These are phyloP conservation scores for Aspergillus transmontanensis DNA, from an alignment of 2,329 filamentous ascomycete genomes.

Conservation along the genomic window DNA sequence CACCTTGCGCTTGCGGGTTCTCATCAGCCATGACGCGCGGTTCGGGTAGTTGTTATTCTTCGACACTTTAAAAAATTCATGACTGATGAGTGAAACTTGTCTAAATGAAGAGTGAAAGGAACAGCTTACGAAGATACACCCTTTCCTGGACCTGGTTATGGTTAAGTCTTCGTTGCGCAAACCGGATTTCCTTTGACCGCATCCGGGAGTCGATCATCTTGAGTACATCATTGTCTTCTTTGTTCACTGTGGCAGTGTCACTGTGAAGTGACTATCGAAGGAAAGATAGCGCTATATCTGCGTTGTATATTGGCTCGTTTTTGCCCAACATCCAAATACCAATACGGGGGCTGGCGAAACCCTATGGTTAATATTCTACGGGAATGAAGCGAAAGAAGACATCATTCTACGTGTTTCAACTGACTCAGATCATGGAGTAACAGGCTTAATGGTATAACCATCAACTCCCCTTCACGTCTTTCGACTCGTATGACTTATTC, in stretches of 20 bases:
- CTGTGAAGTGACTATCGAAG: neutral
- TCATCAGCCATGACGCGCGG: constrained; percentile 14
- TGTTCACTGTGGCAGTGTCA: neutral
- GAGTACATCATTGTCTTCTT: neutral
- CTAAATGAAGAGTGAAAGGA: neutral
- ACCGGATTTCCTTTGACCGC: constrained; percentile 22
- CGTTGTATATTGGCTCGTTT: neutral
- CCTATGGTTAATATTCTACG: neutral
- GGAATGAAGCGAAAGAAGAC: neutral
- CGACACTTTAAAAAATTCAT: neutral
- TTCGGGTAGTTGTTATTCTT: neutral
- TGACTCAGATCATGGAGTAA: neutral
- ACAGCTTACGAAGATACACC: neutral
- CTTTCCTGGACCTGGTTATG: neutral
- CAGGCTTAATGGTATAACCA: neutral
- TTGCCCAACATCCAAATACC: neutral
- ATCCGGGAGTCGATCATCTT: constrained; percentile 18
- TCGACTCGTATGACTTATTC: neutral
- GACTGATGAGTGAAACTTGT: neutral
- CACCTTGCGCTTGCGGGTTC: neutral
- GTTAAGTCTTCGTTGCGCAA: constrained; percentile 16
- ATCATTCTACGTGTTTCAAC: neutral
- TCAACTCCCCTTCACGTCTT: neutral
- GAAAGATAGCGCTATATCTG: neutral
- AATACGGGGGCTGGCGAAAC: neutral